Conservation (phyloP, 2,329 filamentous ascomycete species). For the Fusarium falciforme region DNA sequence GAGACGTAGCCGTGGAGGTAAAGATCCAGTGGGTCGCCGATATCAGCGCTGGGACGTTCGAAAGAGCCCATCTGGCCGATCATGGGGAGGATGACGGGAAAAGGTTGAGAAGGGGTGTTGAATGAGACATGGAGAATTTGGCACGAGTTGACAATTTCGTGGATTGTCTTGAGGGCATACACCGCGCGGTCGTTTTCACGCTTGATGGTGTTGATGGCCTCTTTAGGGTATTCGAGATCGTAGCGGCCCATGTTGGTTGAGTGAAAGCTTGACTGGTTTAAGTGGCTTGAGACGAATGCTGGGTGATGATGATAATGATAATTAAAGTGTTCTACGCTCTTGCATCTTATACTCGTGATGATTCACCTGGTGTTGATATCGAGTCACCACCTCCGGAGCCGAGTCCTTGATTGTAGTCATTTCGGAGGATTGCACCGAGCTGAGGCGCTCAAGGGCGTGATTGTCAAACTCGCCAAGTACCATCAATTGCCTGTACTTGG, state of each 20-base stretch:
- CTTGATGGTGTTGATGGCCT: constrained; percentile 73
- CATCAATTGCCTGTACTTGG: background rate
- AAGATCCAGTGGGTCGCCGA: constrained; percentile 75
- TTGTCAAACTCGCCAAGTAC: constrained; percentile 1
- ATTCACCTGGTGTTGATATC: background rate
- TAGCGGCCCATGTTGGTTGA: constrained; percentile 49
- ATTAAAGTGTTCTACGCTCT: background rate
- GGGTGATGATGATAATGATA: background rate
- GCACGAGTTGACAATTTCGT: constrained; percentile 79
- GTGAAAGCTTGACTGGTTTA: background rate
- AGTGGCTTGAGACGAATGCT: background rate
- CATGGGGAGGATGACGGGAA: constrained; percentile 85
- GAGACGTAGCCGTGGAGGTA: constrained; percentile 90
- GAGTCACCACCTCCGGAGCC: constrained; percentile 12
- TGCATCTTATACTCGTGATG: constrained; percentile 15
- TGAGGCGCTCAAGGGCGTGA: background rate
- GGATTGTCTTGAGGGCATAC: constrained; percentile 80
- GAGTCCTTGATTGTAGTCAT: background rate
- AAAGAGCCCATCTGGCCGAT: constrained; percentile 86
- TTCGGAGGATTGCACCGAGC: constrained; percentile 14
- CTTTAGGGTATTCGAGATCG: constrained; percentile 71
- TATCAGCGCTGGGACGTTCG: constrained; percentile 66
- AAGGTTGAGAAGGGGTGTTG: constrained; percentile 71
- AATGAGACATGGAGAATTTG: constrained; percentile 86
- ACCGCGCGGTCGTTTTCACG: constrained; percentile 72